Evolutionary conservation across 441 rosid species (phyloP).

Genomic region (Viola pubescens): DNA sequence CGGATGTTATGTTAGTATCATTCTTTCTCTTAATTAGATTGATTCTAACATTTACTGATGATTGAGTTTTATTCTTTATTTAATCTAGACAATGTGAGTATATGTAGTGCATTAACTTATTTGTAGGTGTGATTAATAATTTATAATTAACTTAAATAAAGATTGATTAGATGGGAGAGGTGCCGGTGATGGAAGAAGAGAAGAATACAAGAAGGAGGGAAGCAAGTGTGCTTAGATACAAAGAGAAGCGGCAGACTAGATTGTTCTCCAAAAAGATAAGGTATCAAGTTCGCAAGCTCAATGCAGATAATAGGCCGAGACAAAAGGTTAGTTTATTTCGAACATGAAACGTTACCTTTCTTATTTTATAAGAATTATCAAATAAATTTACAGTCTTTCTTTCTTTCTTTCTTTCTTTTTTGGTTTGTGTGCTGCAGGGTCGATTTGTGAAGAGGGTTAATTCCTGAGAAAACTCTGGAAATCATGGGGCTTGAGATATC

Average conservation of each 20-base stretch:
- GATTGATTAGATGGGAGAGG: slow-evolving; percentile 49
- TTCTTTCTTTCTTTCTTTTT: background rate
- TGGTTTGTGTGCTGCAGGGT: slow-evolving; percentile 33
- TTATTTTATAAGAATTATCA: background rate
- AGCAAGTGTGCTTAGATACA: slow-evolving; percentile 74
- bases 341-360: background rate
- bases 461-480: slow-evolving; percentile 15
- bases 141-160: background rate
- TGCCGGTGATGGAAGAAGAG: slow-evolving; percentile 60
- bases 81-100: background rate
- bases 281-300: slow-evolving; percentile 74
- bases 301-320: slow-evolving; percentile 78
- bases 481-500: slow-evolving; percentile 3
- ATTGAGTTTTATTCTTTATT: background rate
- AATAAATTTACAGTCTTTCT: too few relatives aligned
- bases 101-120: background rate
- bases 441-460: slow-evolving; percentile 43
- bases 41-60: background rate
- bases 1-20: slow-evolving; percentile 40
- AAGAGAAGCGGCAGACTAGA: slow-evolving; percentile 64
- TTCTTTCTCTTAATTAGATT: background rate
- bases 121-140: too few relatives aligned
- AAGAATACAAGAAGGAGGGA: slow-evolving; percentile 51
- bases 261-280: slow-evolving; percentile 82
- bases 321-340: slow-evolving; percentile 38